A percentile compares a stretch with the other conserved stretches of the same genome.
Conservation (phyloP, 2,329 filamentous ascomycete species). For the Botrytis elliptica region DNA sequence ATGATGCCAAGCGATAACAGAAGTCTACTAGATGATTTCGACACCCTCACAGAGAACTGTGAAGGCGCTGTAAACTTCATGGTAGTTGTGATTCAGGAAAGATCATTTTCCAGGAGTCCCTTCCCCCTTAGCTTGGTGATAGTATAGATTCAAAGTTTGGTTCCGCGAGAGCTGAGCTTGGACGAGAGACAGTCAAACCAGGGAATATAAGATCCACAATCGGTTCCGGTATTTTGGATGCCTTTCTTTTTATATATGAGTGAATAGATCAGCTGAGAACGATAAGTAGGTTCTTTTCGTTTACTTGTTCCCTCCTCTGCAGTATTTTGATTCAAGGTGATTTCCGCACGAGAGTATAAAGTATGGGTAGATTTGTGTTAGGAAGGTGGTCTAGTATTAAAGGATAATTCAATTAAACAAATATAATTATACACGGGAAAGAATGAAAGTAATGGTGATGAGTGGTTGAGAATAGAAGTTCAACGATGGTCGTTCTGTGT, state of each 20-base stretch:
- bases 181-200: not conserved
- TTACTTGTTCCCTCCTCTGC: conserved; percentile 6
- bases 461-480: conserved; percentile 19
- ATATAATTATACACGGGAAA: conserved; percentile 14
- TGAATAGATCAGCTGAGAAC: conserved; percentile 16
- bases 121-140: conserved; percentile 26
- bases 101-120: conserved; percentile 38
- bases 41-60: conserved; percentile 42
- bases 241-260: conserved; percentile 16
- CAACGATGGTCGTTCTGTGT: conserved; percentile 9
- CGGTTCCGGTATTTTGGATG: not conserved
- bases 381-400: not conserved
- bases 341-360: not conserved
- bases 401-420: conserved; percentile 15
- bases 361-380: not conserved
- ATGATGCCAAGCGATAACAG: conserved; percentile 20
- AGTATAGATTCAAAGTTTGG: conserved; percentile 18
- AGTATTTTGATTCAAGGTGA: not conserved
- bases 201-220: conserved; percentile 16
- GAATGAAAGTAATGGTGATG: conserved; percentile 10
- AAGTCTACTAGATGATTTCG: conserved; percentile 30
- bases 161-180: conserved; percentile 15
- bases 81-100: conserved; percentile 37
- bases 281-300: not conserved
- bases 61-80: conserved; percentile 41